Percentiles rank a stretch among this genome's conserved stretches.
Conservation (phyloP, 208 protist species). For the Leishmania martiniquensis region DNA sequence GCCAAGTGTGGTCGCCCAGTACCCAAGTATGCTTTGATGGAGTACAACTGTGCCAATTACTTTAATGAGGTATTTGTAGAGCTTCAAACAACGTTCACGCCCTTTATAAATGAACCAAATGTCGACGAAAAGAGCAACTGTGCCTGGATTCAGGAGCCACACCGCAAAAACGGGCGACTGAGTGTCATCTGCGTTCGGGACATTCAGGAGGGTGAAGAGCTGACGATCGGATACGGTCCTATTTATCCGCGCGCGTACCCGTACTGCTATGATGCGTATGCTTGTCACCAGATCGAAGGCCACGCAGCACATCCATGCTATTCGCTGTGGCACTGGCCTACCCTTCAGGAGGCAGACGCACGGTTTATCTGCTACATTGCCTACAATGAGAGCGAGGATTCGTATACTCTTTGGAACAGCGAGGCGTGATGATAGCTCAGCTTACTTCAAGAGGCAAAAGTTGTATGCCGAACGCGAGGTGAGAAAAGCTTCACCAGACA, state of each 20-base stretch:
- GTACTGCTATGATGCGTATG: slow-evolving; percentile 82
- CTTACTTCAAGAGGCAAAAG: neutral
- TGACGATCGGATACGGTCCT: slow-evolving; percentile 88
- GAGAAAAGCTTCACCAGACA: neutral
- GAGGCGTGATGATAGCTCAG: neutral
- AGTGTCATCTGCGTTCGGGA: slow-evolving; percentile 81
- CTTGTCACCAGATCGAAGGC: slow-evolving; percentile 59
- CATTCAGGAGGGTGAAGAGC: slow-evolving; percentile 72
- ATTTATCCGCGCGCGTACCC: slow-evolving; percentile 78
- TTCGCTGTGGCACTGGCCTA: slow-evolving; percentile 77
- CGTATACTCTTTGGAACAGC: slow-evolving; percentile 51
- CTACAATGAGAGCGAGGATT: slow-evolving; percentile 39
- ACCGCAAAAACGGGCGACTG: slow-evolving; percentile 56
- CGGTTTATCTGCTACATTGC: slow-evolving; percentile 61
- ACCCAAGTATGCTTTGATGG: slow-evolving; percentile 80
- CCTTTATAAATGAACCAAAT: slow-evolving; percentile 89
- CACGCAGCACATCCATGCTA: slow-evolving; percentile 46
- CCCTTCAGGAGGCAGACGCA: slow-evolving; percentile 57
- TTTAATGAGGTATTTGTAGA: slow-evolving; percentile 88
- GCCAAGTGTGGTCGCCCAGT: slow-evolving; percentile 64
- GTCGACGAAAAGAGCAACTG: slow-evolving; percentile 83
- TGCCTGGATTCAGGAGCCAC: slow-evolving; percentile 86
- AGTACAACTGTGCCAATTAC: slow-evolving; percentile 87
- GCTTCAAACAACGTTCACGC: slow-evolving; percentile 72
- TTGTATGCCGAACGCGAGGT: neutral